Percentiles rank a stretch among this genome's conserved stretches.
phyloP scores from a whole-genome alignment of 139 green algal species.

The Chlorella sp. region DNA sequence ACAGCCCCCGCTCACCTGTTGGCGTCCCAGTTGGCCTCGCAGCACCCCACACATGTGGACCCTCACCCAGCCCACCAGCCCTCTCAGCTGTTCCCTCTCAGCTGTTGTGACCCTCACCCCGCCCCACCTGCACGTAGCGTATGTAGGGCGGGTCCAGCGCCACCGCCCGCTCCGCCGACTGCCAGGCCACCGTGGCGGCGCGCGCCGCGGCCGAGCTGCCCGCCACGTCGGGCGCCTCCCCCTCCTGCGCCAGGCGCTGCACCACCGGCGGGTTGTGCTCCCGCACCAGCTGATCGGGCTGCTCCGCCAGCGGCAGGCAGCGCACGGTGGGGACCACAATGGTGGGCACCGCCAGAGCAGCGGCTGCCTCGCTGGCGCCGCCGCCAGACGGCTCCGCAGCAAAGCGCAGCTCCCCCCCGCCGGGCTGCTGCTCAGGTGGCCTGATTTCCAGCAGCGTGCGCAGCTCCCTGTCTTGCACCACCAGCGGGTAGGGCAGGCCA shows the following conservation, averaged over 20 bases:
- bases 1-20: too few relatives aligned
- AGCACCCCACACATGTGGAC: too few relatives aligned
- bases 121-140: slow-evolving; percentile 47
- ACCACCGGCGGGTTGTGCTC: slow-evolving; percentile 11
- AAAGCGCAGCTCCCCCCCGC: neutral
- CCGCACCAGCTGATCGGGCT: slow-evolving; percentile 36
- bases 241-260: slow-evolving; percentile 20
- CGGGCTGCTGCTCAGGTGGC: slow-evolving; percentile 16
- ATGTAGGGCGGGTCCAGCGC: slow-evolving; percentile 44
- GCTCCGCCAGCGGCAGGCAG: slow-evolving; percentile 9
- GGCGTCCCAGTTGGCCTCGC: too few relatives aligned
- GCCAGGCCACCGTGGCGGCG: slow-evolving; percentile 4
- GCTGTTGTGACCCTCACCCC: too few relatives aligned
- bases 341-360: neutral
- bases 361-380: neutral
- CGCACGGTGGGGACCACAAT: slow-evolving; percentile 41
- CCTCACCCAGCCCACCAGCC: too few relatives aligned
- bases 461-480: slow-evolving; percentile 54
- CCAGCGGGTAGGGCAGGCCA: slow-evolving; percentile 39
- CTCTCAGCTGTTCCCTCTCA: too few relatives aligned
- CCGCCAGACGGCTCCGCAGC: neutral
- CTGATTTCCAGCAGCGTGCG: slow-evolving; percentile 50
- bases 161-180: slow-evolving; percentile 13
- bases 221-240: neutral
- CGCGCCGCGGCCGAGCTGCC: neutral